Percentiles rank a stretch among this genome's conserved stretches.
Conservation (phyloP, 768 basidiomycete genomes). For the Xerocomellus chrysenteron region DNA sequence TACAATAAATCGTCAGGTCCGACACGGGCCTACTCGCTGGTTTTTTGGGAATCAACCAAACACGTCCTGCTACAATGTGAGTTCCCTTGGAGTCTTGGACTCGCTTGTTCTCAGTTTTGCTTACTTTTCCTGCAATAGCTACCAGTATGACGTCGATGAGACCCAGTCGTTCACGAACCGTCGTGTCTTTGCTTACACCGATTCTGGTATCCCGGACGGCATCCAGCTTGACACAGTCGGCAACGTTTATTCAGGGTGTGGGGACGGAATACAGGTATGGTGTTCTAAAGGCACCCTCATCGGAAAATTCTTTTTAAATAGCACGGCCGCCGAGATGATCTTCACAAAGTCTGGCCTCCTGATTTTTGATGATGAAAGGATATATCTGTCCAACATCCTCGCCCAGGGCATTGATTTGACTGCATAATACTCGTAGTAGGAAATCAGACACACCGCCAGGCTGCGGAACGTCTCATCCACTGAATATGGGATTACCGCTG, state of each 20-base stretch:
- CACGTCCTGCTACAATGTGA: conserved; percentile 67
- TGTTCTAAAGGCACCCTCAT: conserved; percentile 52
- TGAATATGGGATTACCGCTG: not conserved
- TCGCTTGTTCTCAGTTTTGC: not conserved
- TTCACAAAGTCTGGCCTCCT: conserved; percentile 42
- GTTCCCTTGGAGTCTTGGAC: conserved; percentile 20
- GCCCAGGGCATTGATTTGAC: conserved; percentile 29
- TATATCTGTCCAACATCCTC: conserved; percentile 39
- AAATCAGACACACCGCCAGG: not conserved
- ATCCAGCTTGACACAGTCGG: conserved; percentile 61
- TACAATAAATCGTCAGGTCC: conserved; percentile 24
- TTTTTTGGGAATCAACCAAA: conserved; percentile 51
- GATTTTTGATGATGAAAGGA: conserved; percentile 39
- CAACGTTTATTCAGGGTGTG: conserved; percentile 67
- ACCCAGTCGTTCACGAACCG: conserved; percentile 57
- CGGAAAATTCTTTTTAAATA: conserved; percentile 25
- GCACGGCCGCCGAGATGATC: conserved; percentile 37
- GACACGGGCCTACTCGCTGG: conserved; percentile 40
- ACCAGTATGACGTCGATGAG: conserved; percentile 65
- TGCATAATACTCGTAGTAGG: not conserved
- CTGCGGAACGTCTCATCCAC: not conserved
- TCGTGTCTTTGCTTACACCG: conserved; percentile 65
- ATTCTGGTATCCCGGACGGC: conserved; percentile 68
- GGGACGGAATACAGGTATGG: conserved; percentile 71
- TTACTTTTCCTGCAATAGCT: conserved; percentile 39